These are phyloP conservation scores for Tremella fuciformis DNA, from an alignment of 768 basidiomycete genomes.

Conservation along the genomic window DNA sequence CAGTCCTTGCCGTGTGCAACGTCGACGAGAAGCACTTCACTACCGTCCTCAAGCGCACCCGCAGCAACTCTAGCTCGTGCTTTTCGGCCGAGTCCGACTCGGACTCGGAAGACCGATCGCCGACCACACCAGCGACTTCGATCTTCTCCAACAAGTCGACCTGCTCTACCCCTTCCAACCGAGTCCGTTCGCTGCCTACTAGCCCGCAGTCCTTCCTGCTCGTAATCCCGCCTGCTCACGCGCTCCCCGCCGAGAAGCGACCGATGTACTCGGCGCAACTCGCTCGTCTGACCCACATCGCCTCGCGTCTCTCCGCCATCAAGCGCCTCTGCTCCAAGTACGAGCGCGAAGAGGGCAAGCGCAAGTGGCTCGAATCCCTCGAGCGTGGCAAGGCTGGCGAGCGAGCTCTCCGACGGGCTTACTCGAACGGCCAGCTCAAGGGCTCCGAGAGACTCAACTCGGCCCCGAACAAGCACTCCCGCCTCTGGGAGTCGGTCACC, in stretches of 20 bases:
- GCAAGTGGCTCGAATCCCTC: conserved; percentile 38
- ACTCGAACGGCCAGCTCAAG: conserved; percentile 26
- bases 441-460: not conserved
- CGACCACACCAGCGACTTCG: conserved; percentile 39
- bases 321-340: conserved; percentile 38
- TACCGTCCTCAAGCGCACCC: conserved; percentile 16
- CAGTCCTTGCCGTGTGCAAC: conserved; percentile 26
- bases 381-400: conserved; percentile 38
- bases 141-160: conserved; percentile 30
- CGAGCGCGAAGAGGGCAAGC: conserved; percentile 48
- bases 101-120: conserved; percentile 18
- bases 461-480: conserved; percentile 19
- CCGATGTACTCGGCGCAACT: conserved; percentile 41
- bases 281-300: conserved; percentile 34
- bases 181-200: not conserved
- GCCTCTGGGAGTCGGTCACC: conserved; percentile 25
- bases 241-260: conserved; percentile 33
- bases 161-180: conserved; percentile 15
- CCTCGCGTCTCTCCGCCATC: conserved; percentile 33
- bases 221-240: conserved; percentile 40
- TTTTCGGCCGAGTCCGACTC: conserved; percentile 17
- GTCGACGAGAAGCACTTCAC: conserved; percentile 12
- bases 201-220: conserved; percentile 31
- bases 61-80: conserved; percentile 23
- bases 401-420: conserved; percentile 37